phyloP scores from a whole-genome alignment of 352 stramenopile species.

The Pythium aristosporum region DNA sequence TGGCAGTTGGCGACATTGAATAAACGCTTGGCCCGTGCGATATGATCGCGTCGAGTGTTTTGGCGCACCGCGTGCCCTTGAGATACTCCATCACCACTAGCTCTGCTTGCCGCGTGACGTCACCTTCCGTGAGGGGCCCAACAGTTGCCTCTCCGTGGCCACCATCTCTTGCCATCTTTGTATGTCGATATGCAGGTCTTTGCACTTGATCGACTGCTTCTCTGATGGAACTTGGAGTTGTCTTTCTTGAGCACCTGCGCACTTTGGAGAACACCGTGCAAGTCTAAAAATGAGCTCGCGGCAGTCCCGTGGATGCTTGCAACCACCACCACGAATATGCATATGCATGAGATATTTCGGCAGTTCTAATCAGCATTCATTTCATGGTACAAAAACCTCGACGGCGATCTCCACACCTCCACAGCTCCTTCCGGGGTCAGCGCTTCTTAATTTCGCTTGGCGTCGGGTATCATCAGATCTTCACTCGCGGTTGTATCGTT shows the following conservation, averaged over 20 bases:
- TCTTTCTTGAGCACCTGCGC: not conserved
- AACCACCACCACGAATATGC: not conserved
- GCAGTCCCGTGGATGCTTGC: no score
- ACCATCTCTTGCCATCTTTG: slow-evolving; percentile 28
- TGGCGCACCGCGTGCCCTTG: slow-evolving; percentile 52
- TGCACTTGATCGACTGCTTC: not conserved
- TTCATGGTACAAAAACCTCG: slow-evolving; percentile 27
- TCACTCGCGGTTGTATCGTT: slow-evolving; percentile 1
- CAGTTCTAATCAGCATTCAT: slow-evolving; percentile 29
- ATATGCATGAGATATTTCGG: slow-evolving; percentile 2
- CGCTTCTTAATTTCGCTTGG: slow-evolving; percentile 1
- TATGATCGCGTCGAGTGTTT: slow-evolving; percentile 56
- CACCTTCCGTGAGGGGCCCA: slow-evolving; percentile 16
- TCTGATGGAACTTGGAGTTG: not conserved
- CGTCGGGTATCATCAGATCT: slow-evolving; percentile 5
- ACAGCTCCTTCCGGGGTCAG: not conserved
- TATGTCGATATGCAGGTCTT: not conserved
- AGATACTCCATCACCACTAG: slow-evolving; percentile 74
- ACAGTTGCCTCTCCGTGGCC: slow-evolving; percentile 4
- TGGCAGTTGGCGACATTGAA: slow-evolving; percentile 31
- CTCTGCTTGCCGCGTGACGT: slow-evolving; percentile 61
- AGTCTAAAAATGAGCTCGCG: slow-evolving; percentile 6
- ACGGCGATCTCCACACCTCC: not conserved
- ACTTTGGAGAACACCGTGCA: not conserved
- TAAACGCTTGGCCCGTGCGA: slow-evolving; percentile 26